These are phyloP conservation scores for Jimgerdemannia flammicorona DNA, from an alignment of 192 early-diverging fungal species.

Conservation along the genomic window DNA sequence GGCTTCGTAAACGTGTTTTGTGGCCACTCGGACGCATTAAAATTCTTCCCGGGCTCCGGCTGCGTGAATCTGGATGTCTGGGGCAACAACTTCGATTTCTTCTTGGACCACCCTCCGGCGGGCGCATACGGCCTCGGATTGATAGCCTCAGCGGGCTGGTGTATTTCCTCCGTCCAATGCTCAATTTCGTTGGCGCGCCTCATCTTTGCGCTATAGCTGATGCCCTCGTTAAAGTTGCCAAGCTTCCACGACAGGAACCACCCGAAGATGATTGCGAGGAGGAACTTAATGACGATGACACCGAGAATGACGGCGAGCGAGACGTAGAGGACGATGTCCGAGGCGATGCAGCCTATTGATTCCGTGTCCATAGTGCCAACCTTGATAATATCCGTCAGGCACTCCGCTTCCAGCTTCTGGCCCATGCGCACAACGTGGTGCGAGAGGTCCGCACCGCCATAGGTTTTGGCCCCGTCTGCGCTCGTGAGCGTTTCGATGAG, in stretches of 20 bases:
- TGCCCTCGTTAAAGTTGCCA: constrained; percentile 63
- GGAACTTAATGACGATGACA: constrained; percentile 63
- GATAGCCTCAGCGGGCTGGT: constrained; percentile 33
- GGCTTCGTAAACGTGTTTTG: background rate
- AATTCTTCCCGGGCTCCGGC: constrained; percentile 24
- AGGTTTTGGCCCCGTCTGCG: background rate
- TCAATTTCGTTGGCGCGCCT: constrained; percentile 70
- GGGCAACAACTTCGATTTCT: constrained; percentile 20
- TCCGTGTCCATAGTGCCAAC: constrained; percentile 78
- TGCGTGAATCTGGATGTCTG: constrained; percentile 33
- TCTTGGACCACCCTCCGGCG: constrained; percentile 6
- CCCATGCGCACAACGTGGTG: constrained; percentile 33
- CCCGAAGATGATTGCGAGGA: constrained; percentile 73
- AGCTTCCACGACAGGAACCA: constrained; percentile 81
- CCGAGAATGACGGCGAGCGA: constrained; percentile 71
- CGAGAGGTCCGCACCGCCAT: constrained; percentile 53
- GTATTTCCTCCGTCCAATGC: constrained; percentile 70
- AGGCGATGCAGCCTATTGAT: constrained; percentile 79
- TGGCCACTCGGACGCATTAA: constrained; percentile 58
- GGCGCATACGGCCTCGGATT: background rate
- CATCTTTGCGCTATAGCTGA: constrained; percentile 63
- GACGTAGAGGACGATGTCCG: constrained; percentile 69
- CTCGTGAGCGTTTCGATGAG: constrained; percentile 19
- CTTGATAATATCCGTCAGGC: constrained; percentile 68
- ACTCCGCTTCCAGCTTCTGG: constrained; percentile 52